Percentiles rank a stretch among this genome's conserved stretches.
Conservation (phyloP, 768 basidiomycete genomes). For the Mycena latifolia region DNA sequence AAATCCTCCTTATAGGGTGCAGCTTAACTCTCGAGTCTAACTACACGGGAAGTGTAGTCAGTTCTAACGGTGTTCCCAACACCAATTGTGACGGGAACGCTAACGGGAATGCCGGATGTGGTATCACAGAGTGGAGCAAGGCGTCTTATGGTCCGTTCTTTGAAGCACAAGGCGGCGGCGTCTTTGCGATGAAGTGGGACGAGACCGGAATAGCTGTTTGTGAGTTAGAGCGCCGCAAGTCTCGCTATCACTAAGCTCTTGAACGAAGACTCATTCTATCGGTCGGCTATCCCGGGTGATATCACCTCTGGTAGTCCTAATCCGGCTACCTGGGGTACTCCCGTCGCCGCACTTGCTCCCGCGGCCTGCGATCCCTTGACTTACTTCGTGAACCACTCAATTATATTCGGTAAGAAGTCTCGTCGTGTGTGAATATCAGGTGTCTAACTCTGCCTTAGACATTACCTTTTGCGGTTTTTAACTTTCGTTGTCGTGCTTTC, state of each 20-base stretch:
- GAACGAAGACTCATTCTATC: constrained; percentile 89
- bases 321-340: constrained; percentile 76
- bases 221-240: constrained; percentile 52
- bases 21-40: constrained; percentile 63
- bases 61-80: constrained; percentile 65
- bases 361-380: constrained; percentile 66
- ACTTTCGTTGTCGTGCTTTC: not conserved
- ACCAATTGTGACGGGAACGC: constrained; percentile 65
- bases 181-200: constrained; percentile 94
- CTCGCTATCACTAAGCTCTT: constrained; percentile 20
- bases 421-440: constrained; percentile 27
- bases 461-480: constrained; percentile 83
- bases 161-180: constrained; percentile 83
- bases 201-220: constrained; percentile 80
- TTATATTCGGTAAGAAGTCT: constrained; percentile 74
- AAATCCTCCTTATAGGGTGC: constrained; percentile 60
- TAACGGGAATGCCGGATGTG: constrained; percentile 79
- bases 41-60: constrained; percentile 74
- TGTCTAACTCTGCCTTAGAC: constrained; percentile 54
- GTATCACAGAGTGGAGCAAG: constrained; percentile 81
- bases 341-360: constrained; percentile 71
- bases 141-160: constrained; percentile 89
- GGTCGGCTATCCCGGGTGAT: constrained; percentile 79
- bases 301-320: constrained; percentile 70
- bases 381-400: constrained; percentile 77